Evolutionary conservation across 2,329 filamentous ascomycete genomes (phyloP), one percentile per base, ranked within the genome.

Genomic region (Nakataea oryzae): DNA sequence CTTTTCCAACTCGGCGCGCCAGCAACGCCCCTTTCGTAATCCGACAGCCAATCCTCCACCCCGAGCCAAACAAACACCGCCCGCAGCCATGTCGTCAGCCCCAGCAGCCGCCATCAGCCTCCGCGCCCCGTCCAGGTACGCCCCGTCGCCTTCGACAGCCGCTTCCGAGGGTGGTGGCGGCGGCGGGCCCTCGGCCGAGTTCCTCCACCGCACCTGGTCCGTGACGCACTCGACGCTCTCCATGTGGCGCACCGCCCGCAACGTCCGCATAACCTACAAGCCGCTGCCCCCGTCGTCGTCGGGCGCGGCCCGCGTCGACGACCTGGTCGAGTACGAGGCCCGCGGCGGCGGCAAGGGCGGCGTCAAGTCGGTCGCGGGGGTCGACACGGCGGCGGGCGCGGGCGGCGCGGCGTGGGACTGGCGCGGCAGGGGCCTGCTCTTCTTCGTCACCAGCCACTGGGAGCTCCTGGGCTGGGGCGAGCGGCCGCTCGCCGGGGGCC

Each of bases 231-330:
- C 86, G 5, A 90, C 88, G 6, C 83, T 92, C 13, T 76, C 83
- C 65, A 92, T 95, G 88, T 96, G 91, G 91, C 86, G 86, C 68
- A 82, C 83, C 58, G 87, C 89, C 61, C 87, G 86, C 71, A 95
- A 95, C 74, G 90, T 96, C 17, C 82, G 83, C 69, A 93, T 96
- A 72, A 88, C 85, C 41, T 96, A 96, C 79, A 82, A 75, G 12
- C 73, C 81, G 0, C 79, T 89, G 11, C 69, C 74, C 13, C 63
- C 72, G 58, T 56, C 54, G 17, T 57, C 34, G 27, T 54, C 27
- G 57, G 61, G 58, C 72, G 73, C 50, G 47, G 28, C 70, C 5
- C 78, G 81, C 63, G 75, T 93, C 64, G 86, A 91, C 72, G 90
- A 95, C 73, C 73, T 87, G 2, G 90, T 95, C 65, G 82, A 83